Conservation (phyloP, 1,284 basidiomycete species). For the Ustilago hordei region DNA sequence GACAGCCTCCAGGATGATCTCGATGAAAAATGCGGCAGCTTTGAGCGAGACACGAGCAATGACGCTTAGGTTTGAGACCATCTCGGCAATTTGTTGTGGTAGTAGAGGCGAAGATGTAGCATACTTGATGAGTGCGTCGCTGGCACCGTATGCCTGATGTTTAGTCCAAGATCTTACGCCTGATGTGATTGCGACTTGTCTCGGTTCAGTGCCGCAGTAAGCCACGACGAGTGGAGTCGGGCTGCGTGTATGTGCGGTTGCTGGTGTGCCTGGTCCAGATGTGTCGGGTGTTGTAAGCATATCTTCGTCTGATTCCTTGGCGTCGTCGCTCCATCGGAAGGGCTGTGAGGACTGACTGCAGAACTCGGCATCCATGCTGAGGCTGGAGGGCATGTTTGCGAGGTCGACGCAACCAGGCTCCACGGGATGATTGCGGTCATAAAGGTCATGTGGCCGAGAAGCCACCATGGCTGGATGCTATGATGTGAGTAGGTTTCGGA, state of each 20-base stretch:
- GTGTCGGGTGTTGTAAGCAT: slow-evolving; percentile 26
- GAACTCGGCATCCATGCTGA: slow-evolving; percentile 35
- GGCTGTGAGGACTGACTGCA: slow-evolving; percentile 28
- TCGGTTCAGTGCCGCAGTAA: slow-evolving; percentile 34
- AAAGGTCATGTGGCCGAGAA: neutral
- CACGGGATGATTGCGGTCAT: neutral
- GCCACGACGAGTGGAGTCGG: slow-evolving; percentile 31
- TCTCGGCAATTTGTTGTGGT: slow-evolving; percentile 57
- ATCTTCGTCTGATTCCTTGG: slow-evolving; percentile 21
- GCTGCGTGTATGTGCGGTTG: slow-evolving; percentile 12
- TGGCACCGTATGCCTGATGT: slow-evolving; percentile 46
- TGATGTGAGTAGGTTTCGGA: neutral
- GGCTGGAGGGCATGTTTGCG: slow-evolving; percentile 26
- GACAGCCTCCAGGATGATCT: slow-evolving; percentile 58
- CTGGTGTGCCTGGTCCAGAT: slow-evolving; percentile 23
- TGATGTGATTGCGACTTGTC: slow-evolving; percentile 34
- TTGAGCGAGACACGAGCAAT: slow-evolving; percentile 60
- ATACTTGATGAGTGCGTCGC: slow-evolving; percentile 55
- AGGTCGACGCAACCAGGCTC: slow-evolving; percentile 27
- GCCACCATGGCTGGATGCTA: slow-evolving; percentile 7
- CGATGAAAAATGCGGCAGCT: slow-evolving; percentile 63
- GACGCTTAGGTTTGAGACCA: slow-evolving; percentile 55
- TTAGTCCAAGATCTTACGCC: slow-evolving; percentile 51
- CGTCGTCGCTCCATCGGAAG: slow-evolving; percentile 39
- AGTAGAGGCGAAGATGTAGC: slow-evolving; percentile 55